Evolutionary conservation across 495 filamentous ascomycete genomes (phyloP), one percentile per base, ranked within the genome.

Genomic region (Aspergillus bridgeri): DNA sequence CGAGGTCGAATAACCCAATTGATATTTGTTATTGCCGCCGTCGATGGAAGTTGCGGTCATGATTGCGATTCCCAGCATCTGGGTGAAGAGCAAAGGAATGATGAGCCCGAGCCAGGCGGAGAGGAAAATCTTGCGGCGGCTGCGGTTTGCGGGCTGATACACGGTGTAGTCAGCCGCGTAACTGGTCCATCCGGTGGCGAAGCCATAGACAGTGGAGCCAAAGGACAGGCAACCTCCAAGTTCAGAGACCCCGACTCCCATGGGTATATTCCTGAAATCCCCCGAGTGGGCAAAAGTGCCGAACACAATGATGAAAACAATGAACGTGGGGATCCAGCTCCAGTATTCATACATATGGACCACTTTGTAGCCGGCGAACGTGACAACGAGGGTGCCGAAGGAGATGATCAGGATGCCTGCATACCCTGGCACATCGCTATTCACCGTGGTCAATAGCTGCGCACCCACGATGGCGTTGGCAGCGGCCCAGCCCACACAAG

Each of bases 111-210:
- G 66, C 71, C 84, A 92, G 21, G 88, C 88, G 67, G 83, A 85
- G 53, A 83, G 54, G 72, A 92, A 95, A 48, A 90, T 76, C 48
- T 81, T 82, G 42, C 65, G 67, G 21, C 83, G 79, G 48, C 82
- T 82, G 46, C 79, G 79, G 54, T 72, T 73, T 2, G 77, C 69
- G 1, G 89, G 89, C 60, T 92, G 89, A 69, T 95, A 93, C 11
- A 91, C 88, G 20, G 88, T 91, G 72, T 92, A 93, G 63, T 94
- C 90, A 42, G 89, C 86, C 0, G 90, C 88, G 59, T 88, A 90
- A 18, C 82, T 84, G 8, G 86, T 87, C 90, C 89, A 94, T 17
- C 89, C 89, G 1, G 88, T 90, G 0, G 85, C 88, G 61, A 92
- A 93, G 15, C 89, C 89, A 58, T 82, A 92, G 20, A 92, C 80